Evolutionary conservation across 805 yeast genomes (phyloP), one percentile per base, ranked within the genome.

Genomic region (Nakazawaea ishiwadae): DNA sequence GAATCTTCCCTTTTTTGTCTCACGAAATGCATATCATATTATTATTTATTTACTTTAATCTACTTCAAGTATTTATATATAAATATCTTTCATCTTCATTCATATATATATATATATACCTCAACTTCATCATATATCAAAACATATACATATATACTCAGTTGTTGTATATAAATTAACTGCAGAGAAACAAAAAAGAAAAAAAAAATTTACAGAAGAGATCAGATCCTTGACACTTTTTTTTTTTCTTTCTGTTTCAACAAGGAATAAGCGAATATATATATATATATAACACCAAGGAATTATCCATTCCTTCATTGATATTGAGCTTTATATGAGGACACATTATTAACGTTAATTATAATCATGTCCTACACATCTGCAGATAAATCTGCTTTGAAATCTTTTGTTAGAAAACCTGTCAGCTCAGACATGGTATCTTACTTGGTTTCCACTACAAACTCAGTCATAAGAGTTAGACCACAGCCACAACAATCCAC

Each of bases 361-460:
- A 16, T 11, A 4, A 14, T 31, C 16, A 42, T 42, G 45, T 36
- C 41, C 15, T 42, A 42, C 30, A 36, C 45, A 21, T 37, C 42
- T 5, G 16, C 70, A 9, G 71, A 68, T 50, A 52, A 60, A 35
- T 65, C 69, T 53, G 84, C 84, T 9, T 66, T 79, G 39, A 63
- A 68, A 46, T 56, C 69, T 31, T 79, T 79, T 52, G 58, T 78
- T 31, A 68, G 75, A 56, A 77, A 68, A 51, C 75, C 81, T 16
- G 83, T 79, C 37, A 62, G 67, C 31, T 54, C 68, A 16, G 79
- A 77, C 37, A 79, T 79, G 86, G 69, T 79, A 14, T 65, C 68
- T 21, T 71, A 73, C 48, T 63, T 79, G 47, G 84, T 73, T 4
- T 66, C 77, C 27, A 77, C 83, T 37, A 79, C 85, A 16, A 59